A percentile compares a stretch with the other conserved stretches of the same genome.
Conservation (phyloP, 2,329 filamentous ascomycete genomes). For the Annulohypoxylon truncatum region DNA sequence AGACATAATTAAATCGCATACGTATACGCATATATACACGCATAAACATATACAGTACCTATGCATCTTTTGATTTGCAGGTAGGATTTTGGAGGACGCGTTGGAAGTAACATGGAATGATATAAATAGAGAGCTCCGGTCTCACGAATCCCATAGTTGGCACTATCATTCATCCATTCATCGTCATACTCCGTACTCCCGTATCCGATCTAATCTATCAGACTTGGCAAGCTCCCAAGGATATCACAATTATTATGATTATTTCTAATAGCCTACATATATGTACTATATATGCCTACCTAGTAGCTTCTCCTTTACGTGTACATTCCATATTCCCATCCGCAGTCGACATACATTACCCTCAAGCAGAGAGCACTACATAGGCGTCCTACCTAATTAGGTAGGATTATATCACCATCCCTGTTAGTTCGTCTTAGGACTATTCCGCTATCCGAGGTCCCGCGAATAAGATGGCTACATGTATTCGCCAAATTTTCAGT, state of each 20-base stretch:
- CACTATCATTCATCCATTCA: conserved; percentile 27
- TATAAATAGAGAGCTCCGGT: conserved; percentile 36
- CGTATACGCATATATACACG: not conserved
- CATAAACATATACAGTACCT: not conserved
- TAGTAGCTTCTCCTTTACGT: conserved; percentile 9
- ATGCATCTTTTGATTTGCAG: not conserved
- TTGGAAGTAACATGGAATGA: conserved; percentile 26
- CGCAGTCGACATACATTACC: no score
- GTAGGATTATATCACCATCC: conserved; percentile 27
- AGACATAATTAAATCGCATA: conserved; percentile 13
- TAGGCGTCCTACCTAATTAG: conserved; percentile 25
- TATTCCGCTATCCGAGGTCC: conserved; percentile 36
- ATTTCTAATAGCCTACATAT: conserved; percentile 15
- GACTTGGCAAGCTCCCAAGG: conserved; percentile 22
- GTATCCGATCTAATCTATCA: conserved; percentile 36
- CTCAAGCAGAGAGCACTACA: not conserved
- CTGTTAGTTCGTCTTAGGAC: conserved; percentile 18
- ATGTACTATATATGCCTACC: not conserved
- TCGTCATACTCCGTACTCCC: conserved; percentile 28
- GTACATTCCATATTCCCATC: conserved; percentile 1
- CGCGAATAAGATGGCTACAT: conserved; percentile 7
- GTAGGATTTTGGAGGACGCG: conserved; percentile 32
- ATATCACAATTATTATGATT: conserved; percentile 16
- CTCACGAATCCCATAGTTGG: conserved; percentile 24
- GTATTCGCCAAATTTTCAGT: conserved; percentile 4